These are phyloP conservation scores for Proliferodiscus dingleyae DNA, from an alignment of 2,329 filamentous ascomycete genomes.

Conservation along the genomic window DNA sequence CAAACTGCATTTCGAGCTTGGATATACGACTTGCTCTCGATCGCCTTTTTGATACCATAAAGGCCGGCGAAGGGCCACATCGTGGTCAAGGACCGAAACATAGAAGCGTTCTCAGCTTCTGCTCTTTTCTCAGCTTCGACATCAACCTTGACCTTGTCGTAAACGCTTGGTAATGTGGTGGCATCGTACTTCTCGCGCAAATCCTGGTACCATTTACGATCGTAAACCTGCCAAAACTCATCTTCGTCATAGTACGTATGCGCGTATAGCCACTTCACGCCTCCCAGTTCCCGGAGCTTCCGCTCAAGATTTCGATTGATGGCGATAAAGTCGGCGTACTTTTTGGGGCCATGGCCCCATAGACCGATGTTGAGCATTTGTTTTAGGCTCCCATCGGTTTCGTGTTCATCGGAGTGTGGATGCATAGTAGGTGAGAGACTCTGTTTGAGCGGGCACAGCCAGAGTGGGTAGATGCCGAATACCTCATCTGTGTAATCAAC, in stretches of 20 bases:
- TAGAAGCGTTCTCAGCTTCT: slow-evolving; percentile 28
- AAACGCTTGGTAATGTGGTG: slow-evolving; percentile 58
- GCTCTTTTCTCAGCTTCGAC: slow-evolving; percentile 40
- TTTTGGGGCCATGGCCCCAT: slow-evolving; percentile 74
- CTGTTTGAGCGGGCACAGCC: slow-evolving; percentile 50
- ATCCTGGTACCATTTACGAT: slow-evolving; percentile 54
- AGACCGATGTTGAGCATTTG: slow-evolving; percentile 63
- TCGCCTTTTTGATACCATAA: slow-evolving; percentile 55
- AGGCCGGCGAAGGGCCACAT: slow-evolving; percentile 56
- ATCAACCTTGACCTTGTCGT: slow-evolving; percentile 63
- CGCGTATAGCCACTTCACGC: slow-evolving; percentile 84
- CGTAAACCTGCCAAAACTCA: slow-evolving; percentile 65
- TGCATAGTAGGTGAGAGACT: slow-evolving; percentile 30
- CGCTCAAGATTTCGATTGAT: slow-evolving; percentile 68
- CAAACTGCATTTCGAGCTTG: slow-evolving; percentile 24
- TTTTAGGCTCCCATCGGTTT: slow-evolving; percentile 28
- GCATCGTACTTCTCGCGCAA: slow-evolving; percentile 61
- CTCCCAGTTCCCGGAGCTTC: slow-evolving; percentile 63
- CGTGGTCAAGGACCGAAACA: slow-evolving; percentile 31
- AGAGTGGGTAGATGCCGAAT: slow-evolving; percentile 49
- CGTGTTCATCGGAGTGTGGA: slow-evolving; percentile 23
- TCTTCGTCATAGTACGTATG: slow-evolving; percentile 75
- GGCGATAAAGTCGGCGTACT: slow-evolving; percentile 54
- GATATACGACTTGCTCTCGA: slow-evolving; percentile 42
- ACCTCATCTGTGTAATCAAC: slow-evolving; percentile 45